Percentiles rank a stretch among this genome's conserved stretches.
These are phyloP conservation scores for Auriculariales sp. DNA, from an alignment of 768 basidiomycete species.

Conservation along the genomic window DNA sequence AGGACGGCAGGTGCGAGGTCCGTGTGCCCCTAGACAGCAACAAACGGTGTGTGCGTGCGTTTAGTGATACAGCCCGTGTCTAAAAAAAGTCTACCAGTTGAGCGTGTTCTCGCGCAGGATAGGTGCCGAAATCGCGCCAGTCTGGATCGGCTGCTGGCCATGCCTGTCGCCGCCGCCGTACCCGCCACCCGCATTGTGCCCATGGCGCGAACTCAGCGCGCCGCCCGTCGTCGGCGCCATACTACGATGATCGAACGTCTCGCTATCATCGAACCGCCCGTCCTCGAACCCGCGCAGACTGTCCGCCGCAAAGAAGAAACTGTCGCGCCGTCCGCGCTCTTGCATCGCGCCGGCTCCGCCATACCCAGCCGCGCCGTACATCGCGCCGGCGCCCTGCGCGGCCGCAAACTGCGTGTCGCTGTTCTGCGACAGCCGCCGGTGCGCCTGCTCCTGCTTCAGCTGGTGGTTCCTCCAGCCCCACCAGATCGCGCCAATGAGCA, in stretches of 20 bases:
- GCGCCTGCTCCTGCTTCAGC: constrained; percentile 51
- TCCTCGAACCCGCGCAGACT: constrained; percentile 48
- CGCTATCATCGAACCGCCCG: constrained; percentile 19
- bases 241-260: constrained; percentile 20
- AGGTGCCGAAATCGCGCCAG: constrained; percentile 60
- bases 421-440: constrained; percentile 45
- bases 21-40: too few relatives aligned
- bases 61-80: too few relatives aligned
- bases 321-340: constrained; percentile 37
- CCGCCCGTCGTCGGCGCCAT: too few relatives aligned
- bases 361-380: too few relatives aligned
- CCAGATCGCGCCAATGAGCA: constrained; percentile 55
- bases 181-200: constrained; percentile 9
- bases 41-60: too few relatives aligned
- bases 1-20: too few relatives aligned
- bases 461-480: constrained; percentile 58
- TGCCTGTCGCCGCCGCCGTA: constrained; percentile 20
- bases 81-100: constrained; percentile 80
- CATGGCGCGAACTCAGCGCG: too few relatives aligned
- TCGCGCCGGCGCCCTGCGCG: constrained; percentile 44
- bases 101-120: constrained; percentile 69
- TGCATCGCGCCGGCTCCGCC: constrained; percentile 29
- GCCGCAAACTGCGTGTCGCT: constrained; percentile 21
- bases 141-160: constrained; percentile 42
- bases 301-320: constrained; percentile 83